These are phyloP conservation scores for Auricularia heimuer DNA, from an alignment of 768 basidiomycete species.

Conservation along the genomic window DNA sequence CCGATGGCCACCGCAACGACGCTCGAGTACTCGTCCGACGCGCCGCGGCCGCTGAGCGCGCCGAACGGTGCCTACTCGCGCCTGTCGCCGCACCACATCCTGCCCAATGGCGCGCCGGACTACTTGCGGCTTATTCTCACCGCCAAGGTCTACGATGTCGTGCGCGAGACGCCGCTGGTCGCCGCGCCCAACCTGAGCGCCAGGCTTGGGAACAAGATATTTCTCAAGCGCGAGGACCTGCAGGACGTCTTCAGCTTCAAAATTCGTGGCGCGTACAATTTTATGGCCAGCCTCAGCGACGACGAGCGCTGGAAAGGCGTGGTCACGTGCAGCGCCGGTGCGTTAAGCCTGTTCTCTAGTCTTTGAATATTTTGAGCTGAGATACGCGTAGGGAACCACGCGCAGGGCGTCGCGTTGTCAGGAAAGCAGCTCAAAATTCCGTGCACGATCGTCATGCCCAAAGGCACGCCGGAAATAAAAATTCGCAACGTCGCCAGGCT, in stretches of 20 bases:
- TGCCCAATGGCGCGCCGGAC: conserved; percentile 64
- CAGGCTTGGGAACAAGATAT: conserved; percentile 85
- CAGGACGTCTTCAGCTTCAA: conserved; percentile 99
- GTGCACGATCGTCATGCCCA: conserved; percentile 98
- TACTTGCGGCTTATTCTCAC: conserved; percentile 82
- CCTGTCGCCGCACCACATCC: conserved; percentile 52
- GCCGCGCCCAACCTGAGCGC: conserved; percentile 77
- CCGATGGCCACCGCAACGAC: conserved; percentile 23
- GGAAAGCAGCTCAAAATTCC: conserved; percentile 79
- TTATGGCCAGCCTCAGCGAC: conserved; percentile 81
- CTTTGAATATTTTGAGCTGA: conserved; percentile 2
- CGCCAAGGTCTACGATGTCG: conserved; percentile 83
- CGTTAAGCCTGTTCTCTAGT: conserved; percentile 29
- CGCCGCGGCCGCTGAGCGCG: conserved; percentile 44
- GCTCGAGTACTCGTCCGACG: conserved; percentile 58
- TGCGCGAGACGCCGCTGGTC: conserved; percentile 85
- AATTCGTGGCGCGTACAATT: conserved; percentile 95
- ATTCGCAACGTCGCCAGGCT: conserved; percentile 90
- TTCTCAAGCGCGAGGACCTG: conserved; percentile 93
- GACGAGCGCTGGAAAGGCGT: conserved; percentile 97
- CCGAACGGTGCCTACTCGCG: conserved; percentile 41
- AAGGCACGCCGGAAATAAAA: conserved; percentile 92
- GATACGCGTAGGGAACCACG: conserved; percentile 74
- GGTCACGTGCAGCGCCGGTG: conserved; percentile 95
- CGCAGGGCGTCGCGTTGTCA: conserved; percentile 96